Percentiles rank a stretch among this genome's conserved stretches.
These are phyloP conservation scores for Lactarius sp. DNA, from an alignment of 768 basidiomycete species.

Conservation along the genomic window DNA sequence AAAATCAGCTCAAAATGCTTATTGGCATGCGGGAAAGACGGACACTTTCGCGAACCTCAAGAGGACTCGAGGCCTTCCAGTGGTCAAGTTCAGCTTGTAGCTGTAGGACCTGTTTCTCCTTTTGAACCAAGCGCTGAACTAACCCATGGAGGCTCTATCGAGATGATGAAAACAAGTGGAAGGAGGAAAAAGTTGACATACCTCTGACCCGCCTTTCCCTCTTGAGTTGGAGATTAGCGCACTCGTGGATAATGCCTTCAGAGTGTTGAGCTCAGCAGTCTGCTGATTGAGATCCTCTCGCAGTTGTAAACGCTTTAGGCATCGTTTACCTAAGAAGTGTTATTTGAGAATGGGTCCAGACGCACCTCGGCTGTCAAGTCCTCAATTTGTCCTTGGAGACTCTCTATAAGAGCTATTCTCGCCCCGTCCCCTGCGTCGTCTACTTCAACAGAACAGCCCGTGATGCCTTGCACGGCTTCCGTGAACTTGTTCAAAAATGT, in stretches of 20 bases:
- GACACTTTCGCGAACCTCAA: slow-evolving; percentile 57
- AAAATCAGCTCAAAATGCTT: neutral
- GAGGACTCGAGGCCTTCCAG: slow-evolving; percentile 52
- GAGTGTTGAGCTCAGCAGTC: slow-evolving; percentile 60
- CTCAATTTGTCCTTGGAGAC: slow-evolving; percentile 54
- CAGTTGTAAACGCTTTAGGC: slow-evolving; percentile 44
- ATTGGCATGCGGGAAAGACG: slow-evolving; percentile 27
- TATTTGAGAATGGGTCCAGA: neutral
- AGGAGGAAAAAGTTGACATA: slow-evolving; percentile 28
- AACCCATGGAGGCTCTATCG: slow-evolving; percentile 62
- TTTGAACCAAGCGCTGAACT: slow-evolving; percentile 73
- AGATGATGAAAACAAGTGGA: slow-evolving; percentile 13
- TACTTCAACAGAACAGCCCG: slow-evolving; percentile 60
- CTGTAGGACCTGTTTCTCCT: slow-evolving; percentile 78
- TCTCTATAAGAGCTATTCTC: slow-evolving; percentile 46
- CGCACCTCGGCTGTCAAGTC: slow-evolving; percentile 62
- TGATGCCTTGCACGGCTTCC: slow-evolving; percentile 58
- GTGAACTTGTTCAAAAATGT: slow-evolving; percentile 56
- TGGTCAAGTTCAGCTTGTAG: slow-evolving; percentile 68
- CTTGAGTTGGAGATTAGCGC: slow-evolving; percentile 38
- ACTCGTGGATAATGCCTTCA: slow-evolving; percentile 48
- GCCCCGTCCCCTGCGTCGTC: slow-evolving; percentile 32
- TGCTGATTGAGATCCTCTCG: slow-evolving; percentile 55
- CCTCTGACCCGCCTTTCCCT: slow-evolving; percentile 56
- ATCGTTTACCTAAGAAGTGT: neutral